Base-by-base conservation (phyloP, 129 eudicot genomes). In the Artemisia argyi region DNA sequence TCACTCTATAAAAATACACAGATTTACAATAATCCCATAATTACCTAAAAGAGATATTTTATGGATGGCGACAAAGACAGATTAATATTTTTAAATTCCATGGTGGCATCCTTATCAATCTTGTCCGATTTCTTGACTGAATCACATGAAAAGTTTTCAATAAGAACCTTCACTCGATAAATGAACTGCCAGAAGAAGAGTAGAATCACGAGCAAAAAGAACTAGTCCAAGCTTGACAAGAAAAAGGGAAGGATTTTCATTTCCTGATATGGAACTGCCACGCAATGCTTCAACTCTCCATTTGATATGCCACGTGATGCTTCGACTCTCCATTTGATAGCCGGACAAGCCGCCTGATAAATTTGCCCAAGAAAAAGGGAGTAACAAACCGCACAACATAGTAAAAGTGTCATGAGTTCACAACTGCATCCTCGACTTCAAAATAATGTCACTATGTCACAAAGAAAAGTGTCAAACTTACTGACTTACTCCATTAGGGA, bases 251-350 rank as follows among this genome's bases (percentile, higher is more conserved):
- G 92, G 84, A 81, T 73, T 86, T 69, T 81, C 91, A 82, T 68
- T 90, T 70, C 85, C 90, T 18, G 95, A 81, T 19, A 86, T 82
- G 12, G 98, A 84, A 81, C 89, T 84, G 15, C 90, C 97, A 65
- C 80, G 89, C 54, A 96, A 94, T 44, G 96, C 92, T 81, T 94
- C 98, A 35, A 87, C 92, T 83, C 98, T 84, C 98, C 97, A 90
- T n/a, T n/a, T n/a, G n/a, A n/a, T n/a, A n/a, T n/a, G n/a, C n/a
- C n/a, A n/a, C n/a, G n/a, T n/a, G n/a, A n/a, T n/a, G n/a, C n/a
- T n/a, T n/a, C n/a, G n/a, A n/a, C n/a, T n/a, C n/a, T n/a, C n/a
- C n/a, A n/a, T n/a, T n/a, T n/a, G n/a, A n/a, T n/a, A n/a, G n/a
- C n/a, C n/a, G n/a, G n/a, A n/a, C n/a, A n/a, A n/a, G n/a, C n/a